phyloP scores from a whole-genome alignment of 1,284 basidiomycete species.

The Agaricales sp. region DNA sequence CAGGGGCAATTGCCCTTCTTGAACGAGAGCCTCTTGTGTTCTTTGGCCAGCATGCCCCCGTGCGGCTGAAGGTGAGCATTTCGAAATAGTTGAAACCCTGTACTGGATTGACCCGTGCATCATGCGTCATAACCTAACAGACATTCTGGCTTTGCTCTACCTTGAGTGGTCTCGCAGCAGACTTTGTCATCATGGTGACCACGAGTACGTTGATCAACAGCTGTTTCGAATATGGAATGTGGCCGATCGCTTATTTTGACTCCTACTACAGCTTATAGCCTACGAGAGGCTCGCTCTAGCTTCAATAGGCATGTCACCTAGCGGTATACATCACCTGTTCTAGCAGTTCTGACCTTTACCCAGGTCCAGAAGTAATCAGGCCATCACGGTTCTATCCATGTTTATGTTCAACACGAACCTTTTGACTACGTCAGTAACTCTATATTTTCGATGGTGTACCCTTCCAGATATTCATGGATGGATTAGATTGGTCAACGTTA shows the following conservation, averaged over 20 bases:
- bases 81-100: too few species aligned
- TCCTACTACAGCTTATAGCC: too few species aligned
- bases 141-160: too few species aligned
- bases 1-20: too few species aligned
- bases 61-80: too few species aligned
- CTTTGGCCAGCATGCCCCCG: too few species aligned
- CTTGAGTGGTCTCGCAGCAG: neutral
- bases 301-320: neutral
- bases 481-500: neutral
- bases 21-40: too few species aligned
- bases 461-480: neutral
- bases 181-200: neutral
- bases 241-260: too few species aligned
- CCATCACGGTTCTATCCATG: neutral
- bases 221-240: neutral
- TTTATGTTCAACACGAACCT: neutral
- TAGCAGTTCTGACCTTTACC: neutral
- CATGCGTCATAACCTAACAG: too few species aligned
- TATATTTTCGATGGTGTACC: neutral
- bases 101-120: too few species aligned
- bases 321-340: neutral
- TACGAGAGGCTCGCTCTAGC: neutral
- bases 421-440: neutral
- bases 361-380: neutral
- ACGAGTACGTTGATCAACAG: neutral